Conservation (phyloP, 1,284 basidiomycete genomes). For the Cystobasidiaceae sp. region DNA sequence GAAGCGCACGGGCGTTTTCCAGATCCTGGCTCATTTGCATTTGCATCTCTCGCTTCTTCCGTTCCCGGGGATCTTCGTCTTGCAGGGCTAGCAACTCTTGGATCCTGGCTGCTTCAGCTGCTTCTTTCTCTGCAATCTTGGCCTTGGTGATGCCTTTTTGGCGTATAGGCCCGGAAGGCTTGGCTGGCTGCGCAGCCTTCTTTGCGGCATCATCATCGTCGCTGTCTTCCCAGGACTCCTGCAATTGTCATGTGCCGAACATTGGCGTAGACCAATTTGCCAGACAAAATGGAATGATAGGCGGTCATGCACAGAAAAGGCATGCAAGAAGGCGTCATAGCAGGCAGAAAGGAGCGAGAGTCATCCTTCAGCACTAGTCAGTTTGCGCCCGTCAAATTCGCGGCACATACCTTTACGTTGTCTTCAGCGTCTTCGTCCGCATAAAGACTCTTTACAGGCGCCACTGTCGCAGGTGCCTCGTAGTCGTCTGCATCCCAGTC, state of each 20-base stretch:
- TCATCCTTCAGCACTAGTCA: neutral
- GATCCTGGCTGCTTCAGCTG: slow-evolving; percentile 52
- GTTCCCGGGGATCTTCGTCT: slow-evolving; percentile 65
- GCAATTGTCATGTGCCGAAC: neutral
- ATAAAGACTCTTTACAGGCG: slow-evolving; percentile 60
- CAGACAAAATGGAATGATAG: neutral
- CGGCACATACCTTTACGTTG: slow-evolving; percentile 51
- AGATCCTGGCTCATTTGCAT: slow-evolving; percentile 77
- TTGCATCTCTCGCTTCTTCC: slow-evolving; percentile 62
- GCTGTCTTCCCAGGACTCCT: slow-evolving; percentile 92
- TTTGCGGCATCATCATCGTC: slow-evolving; percentile 63
- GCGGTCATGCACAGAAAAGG: slow-evolving; percentile 24
- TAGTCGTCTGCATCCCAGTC: slow-evolving; percentile 25
- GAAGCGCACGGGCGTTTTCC: slow-evolving; percentile 69
- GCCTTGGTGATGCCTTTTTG: slow-evolving; percentile 83
- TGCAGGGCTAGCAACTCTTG: slow-evolving; percentile 52
- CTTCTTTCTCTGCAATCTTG: slow-evolving; percentile 80
- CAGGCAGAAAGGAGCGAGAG: neutral
- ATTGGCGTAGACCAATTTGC: neutral
- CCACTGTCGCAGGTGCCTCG: slow-evolving; percentile 21
- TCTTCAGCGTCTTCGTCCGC: slow-evolving; percentile 79
- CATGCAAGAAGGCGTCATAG: slow-evolving; percentile 6
- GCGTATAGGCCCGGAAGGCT: slow-evolving; percentile 50
- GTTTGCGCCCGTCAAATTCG: slow-evolving; percentile 55
- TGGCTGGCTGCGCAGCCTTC: slow-evolving; percentile 47